Evolutionary conservation across 2,329 filamentous ascomycete genomes (phyloP), one percentile per base, ranked within the genome.

Genomic region (Septoria petroselini): DNA sequence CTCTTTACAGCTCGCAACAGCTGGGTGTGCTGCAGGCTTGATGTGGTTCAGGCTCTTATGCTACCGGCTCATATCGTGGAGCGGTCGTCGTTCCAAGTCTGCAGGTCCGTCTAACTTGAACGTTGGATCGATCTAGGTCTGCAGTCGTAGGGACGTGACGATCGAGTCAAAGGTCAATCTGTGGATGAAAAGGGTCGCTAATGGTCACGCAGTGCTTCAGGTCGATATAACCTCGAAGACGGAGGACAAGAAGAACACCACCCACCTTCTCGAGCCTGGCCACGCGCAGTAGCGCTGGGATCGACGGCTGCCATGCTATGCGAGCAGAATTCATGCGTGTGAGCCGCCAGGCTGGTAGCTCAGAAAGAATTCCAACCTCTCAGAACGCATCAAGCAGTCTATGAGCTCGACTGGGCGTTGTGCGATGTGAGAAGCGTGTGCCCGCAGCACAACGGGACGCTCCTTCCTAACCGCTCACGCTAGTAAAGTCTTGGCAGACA

Each of bases 381-480:
- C 53, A 53, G 33, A 35, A 33, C 27, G 51, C 56, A 31, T 19
- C 30, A 34, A 52, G 43, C 40, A 34, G 44, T 41, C 34, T 21
- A 38, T 27, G 40, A 41, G 34, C 23, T 43, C 41, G 48, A 50
- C 42, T 47, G 44, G 52, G 34, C 44, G 53, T 51, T 38, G 50
- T 53, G 44, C 52, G 33, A 40, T 38, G 42, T 41, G 42, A 39
- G 42, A 30, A 52, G n/a, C 40, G 38, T 50, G 54, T 54, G 53
- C 55, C 47, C 49, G 53, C 47, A 56, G 41, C 21, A 38, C 19
- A 41, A 39, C 53, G 48, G 42, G 40, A 51, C 43, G 42, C 45
- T 37, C 54, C 34, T 43, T 27, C 48, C 15, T 58, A 55, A 53
- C 39, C 56, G 56, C 56, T 50, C 41, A 42, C 48, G 52, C 56